phyloP scores from a whole-genome alignment of 306 rosid species.

The Medicago ruthenica region DNA sequence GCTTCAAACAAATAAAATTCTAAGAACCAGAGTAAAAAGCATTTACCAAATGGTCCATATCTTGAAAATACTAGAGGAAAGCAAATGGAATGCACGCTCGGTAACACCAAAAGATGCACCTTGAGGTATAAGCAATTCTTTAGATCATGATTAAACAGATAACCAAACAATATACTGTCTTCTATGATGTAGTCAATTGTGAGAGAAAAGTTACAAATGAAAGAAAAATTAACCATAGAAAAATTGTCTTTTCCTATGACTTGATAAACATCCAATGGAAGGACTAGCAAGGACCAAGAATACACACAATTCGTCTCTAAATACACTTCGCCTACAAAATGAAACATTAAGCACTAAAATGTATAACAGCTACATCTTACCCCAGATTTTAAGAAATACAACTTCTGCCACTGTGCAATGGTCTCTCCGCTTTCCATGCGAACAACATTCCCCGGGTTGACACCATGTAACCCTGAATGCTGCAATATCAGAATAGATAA shows the following conservation, averaged over 20 bases:
- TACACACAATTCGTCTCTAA: background rate
- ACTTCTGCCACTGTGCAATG: slow-evolving; percentile 62
- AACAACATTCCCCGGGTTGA: slow-evolving; percentile 65
- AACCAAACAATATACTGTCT: background rate
- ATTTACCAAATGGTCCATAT: background rate
- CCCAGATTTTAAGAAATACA: slow-evolving; percentile 60
- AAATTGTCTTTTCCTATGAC: background rate
- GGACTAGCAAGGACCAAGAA: slow-evolving; percentile 11
- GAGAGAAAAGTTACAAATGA: background rate
- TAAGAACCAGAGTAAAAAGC: background rate
- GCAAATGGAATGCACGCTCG: background rate
- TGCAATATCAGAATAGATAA: slow-evolving; percentile 46
- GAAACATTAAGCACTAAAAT: slow-evolving; percentile 22
- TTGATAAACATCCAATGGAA: background rate
- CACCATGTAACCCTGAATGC: slow-evolving; percentile 67
- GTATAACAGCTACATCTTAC: slow-evolving; percentile 52
- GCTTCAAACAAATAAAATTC: slow-evolving; percentile 56
- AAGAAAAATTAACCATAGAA: background rate
- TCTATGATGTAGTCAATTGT: background rate
- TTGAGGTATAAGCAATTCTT: background rate
- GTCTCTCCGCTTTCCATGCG: slow-evolving; percentile 69
- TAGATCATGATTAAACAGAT: background rate
- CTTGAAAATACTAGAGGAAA: background rate
- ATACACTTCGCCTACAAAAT: background rate
- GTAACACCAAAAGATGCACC: slow-evolving; percentile 18